Evolutionary conservation across 805 yeast species (phyloP).

Genomic region (Suhomyces sp.): DNA sequence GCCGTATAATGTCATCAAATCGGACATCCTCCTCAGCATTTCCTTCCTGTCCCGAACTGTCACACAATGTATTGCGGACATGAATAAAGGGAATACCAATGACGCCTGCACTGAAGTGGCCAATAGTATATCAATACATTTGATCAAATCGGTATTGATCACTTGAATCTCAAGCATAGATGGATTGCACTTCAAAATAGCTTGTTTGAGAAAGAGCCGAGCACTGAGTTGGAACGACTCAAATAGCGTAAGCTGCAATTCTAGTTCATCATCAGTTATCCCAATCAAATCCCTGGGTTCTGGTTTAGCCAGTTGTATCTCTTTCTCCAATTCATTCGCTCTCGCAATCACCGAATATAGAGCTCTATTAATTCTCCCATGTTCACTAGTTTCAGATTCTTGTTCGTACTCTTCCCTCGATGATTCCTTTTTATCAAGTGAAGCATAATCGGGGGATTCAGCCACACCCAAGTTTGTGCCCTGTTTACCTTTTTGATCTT

Average conservation of each 20-base stretch:
- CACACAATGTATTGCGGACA: constrained; percentile 70
- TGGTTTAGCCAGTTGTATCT: constrained; percentile 53
- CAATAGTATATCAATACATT: constrained; percentile 59
- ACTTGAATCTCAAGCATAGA: constrained; percentile 63
- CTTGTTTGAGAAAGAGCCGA: constrained; percentile 63
- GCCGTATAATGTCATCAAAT: constrained; percentile 59
- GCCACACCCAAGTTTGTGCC: constrained; percentile 7
- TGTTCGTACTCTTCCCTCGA: constrained; percentile 14
- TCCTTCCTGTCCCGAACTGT: constrained; percentile 49
- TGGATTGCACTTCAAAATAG: constrained; percentile 60
- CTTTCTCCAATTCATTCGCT: constrained; percentile 44
- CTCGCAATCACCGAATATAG: constrained; percentile 28
- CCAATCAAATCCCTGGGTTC: constrained; percentile 45
- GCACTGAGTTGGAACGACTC: constrained; percentile 72
- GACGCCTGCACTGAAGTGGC: constrained; percentile 71
- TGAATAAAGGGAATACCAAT: constrained; percentile 72
- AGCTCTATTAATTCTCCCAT: constrained; percentile 19
- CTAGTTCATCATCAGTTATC: constrained; percentile 50
- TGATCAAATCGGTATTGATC: constrained; percentile 51
- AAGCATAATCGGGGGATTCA: constrained; percentile 13
- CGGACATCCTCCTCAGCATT: constrained; percentile 54
- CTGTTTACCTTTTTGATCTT: background rate
- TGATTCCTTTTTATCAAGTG: constrained; percentile 10
- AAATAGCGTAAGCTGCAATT: constrained; percentile 66
- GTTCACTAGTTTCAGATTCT: constrained; percentile 24